Evolutionary conservation across 345 rosid genomes (phyloP).

Genomic region (Pelargonium nanum): DNA sequence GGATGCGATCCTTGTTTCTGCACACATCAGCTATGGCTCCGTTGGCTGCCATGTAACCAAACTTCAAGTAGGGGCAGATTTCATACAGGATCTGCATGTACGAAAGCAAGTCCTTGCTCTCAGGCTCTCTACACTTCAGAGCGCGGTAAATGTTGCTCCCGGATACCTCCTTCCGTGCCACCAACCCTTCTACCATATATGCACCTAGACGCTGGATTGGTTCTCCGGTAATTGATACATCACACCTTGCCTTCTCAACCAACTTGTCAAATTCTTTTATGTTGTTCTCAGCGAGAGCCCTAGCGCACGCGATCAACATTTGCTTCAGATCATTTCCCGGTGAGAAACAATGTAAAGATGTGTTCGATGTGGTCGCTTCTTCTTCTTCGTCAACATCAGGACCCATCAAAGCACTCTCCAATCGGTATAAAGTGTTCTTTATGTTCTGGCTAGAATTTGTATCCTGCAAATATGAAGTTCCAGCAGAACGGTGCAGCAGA

Average conservation of each 20-base stretch:
- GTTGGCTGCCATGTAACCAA: neutral
- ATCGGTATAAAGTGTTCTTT: conserved; percentile 29
- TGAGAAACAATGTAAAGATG: conserved; percentile 13
- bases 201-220: neutral
- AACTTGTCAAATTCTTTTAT: conserved; percentile 31
- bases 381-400: conserved; percentile 31
- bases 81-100: neutral
- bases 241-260: conserved; percentile 36
- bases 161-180: neutral
- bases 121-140: neutral
- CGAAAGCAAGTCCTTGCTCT: neutral
- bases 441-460: conserved; percentile 25
- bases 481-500: conserved; percentile 18
- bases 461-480: conserved; percentile 19
- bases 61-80: neutral
- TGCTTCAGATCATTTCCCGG: conserved; percentile 36
- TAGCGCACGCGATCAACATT: conserved; percentile 51
- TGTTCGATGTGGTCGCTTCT: conserved; percentile 23
- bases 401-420: conserved; percentile 45
- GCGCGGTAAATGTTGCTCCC: neutral
- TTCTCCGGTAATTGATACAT: neutral
- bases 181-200: neutral
- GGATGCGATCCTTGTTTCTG: neutral
- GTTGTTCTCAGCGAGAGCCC: conserved; percentile 36
- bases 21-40: neutral